A percentile compares a stretch with the other conserved stretches of the same genome.
Conservation (phyloP, 352 stramenopile genomes). For the Globisporangium takayamanum region DNA sequence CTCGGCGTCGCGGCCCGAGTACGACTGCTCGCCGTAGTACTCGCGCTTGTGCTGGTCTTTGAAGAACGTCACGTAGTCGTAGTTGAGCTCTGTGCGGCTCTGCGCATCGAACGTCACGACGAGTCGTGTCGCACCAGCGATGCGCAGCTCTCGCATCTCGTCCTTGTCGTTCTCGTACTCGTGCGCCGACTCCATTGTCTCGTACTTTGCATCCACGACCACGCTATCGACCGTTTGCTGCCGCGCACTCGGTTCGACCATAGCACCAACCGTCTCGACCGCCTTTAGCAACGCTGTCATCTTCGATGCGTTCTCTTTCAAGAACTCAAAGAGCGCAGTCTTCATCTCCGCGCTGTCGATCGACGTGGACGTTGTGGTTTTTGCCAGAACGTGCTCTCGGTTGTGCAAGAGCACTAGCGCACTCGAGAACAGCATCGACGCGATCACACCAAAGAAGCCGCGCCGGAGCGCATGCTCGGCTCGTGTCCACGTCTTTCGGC, state of each 20-base stretch:
- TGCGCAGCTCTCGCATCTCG: constrained; percentile 53
- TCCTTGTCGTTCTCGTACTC: constrained; percentile 82
- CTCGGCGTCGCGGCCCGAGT: constrained; percentile 66
- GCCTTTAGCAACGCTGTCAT: constrained; percentile 28
- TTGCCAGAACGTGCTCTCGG: constrained; percentile 12
- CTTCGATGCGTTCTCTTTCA: constrained; percentile 21
- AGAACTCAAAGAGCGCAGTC: constrained; percentile 5
- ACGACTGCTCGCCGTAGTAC: constrained; percentile 64
- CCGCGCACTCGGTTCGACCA: constrained; percentile 24
- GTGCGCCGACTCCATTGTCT: constrained; percentile 74
- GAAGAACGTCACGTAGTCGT: constrained; percentile 88
- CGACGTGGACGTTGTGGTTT: constrained; percentile 1
- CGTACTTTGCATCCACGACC: constrained; percentile 31
- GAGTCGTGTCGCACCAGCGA: constrained; percentile 67
- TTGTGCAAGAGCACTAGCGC: constrained; percentile 26
- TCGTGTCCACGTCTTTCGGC: constrained; percentile 1
- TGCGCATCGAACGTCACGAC: constrained; percentile 77
- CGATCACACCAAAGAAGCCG: constrained; percentile 20
- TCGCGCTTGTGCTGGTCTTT: constrained; percentile 50
- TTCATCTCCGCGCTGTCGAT: background rate
- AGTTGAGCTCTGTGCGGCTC: constrained; percentile 78
- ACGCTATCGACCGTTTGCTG: constrained; percentile 36
- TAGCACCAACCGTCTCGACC: constrained; percentile 24
- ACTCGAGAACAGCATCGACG: constrained; percentile 35
- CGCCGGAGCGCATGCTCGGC: constrained; percentile 8